phyloP scores from a whole-genome alignment of 139 green algal species.

The Tetradesmus lagerheimii region DNA sequence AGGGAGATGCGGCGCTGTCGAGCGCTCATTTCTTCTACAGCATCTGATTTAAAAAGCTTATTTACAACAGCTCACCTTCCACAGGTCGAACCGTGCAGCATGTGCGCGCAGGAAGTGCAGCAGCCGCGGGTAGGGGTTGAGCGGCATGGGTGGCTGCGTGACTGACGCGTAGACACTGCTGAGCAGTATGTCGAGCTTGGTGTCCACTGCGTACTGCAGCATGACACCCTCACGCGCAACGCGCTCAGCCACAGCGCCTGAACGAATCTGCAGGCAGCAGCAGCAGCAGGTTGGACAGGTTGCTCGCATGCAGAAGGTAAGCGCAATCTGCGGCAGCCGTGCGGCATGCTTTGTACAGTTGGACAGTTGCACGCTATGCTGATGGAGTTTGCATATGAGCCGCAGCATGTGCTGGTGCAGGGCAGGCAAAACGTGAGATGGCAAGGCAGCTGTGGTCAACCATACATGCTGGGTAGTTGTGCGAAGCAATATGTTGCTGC shows the following conservation, averaged over 20 bases:
- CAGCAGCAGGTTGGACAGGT: too few relatives aligned
- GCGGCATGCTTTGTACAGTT: too few relatives aligned
- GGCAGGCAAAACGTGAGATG: too few relatives aligned
- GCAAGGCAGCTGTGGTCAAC: too few relatives aligned
- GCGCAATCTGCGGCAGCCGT: too few relatives aligned
- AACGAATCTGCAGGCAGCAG: conserved; percentile 52
- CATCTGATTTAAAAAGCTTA: too few relatives aligned
- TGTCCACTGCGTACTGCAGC: conserved; percentile 68
- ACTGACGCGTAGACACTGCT: conserved; percentile 32
- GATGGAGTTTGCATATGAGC: too few relatives aligned
- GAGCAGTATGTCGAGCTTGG: conserved; percentile 58
- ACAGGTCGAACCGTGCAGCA: conserved; percentile 43
- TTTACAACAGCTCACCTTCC: conserved; percentile 54
- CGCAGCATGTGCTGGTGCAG: too few relatives aligned
- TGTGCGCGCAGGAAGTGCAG: conserved; percentile 56
- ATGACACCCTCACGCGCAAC: conserved; percentile 62
- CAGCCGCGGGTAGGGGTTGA: conserved; percentile 64
- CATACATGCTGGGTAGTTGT: not conserved
- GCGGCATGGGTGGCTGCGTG: conserved; percentile 56
- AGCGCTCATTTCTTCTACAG: too few relatives aligned
- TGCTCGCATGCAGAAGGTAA: too few relatives aligned
- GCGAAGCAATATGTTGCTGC: not conserved
- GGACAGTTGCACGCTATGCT: too few relatives aligned
- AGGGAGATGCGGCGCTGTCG: too few relatives aligned
- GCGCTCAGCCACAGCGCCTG: conserved; percentile 56